Evolutionary conservation across 495 filamentous ascomycete genomes (phyloP).

Genomic region (Neurospora sublineolata): DNA sequence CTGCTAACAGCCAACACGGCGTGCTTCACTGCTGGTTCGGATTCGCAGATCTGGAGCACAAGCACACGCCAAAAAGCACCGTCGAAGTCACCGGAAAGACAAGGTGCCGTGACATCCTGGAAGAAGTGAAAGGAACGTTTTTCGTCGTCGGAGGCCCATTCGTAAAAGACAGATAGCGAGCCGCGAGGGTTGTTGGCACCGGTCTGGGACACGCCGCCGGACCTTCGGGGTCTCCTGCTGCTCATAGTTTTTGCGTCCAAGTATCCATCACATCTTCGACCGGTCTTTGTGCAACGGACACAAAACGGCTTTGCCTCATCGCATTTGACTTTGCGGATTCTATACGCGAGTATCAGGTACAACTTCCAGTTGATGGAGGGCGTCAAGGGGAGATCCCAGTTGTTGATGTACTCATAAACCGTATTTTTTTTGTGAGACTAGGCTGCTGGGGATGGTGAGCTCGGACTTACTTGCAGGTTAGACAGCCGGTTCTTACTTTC

Average conservation of each 20-base stretch:
- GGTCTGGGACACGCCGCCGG: constrained; percentile 1
- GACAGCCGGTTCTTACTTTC: constrained; percentile 26
- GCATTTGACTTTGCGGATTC: constrained; percentile 33
- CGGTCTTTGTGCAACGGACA: constrained; percentile 33
- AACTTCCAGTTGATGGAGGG: not conserved
- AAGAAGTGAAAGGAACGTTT: constrained; percentile 42
- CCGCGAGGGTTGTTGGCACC: constrained; percentile 6
- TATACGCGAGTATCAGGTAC: not conserved
- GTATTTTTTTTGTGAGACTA: not conserved
- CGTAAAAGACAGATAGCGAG: constrained; percentile 11
- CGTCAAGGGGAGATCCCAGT: not conserved
- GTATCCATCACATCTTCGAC: constrained; percentile 36
- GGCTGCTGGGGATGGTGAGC: not conserved
- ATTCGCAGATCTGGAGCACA: constrained; percentile 44
- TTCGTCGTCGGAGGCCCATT: constrained; percentile 24
- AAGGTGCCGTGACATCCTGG: constrained; percentile 35
- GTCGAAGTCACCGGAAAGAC: constrained; percentile 39
- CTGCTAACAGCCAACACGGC: constrained; percentile 46
- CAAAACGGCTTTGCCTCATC: constrained; percentile 33
- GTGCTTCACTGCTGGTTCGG: constrained; percentile 48
- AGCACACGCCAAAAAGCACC: constrained; percentile 45
- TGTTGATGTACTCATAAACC: not conserved
- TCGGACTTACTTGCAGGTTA: constrained; percentile 27
- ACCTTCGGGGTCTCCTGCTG: constrained; percentile 17
- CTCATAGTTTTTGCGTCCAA: constrained; percentile 20